Percentiles rank a stretch among this genome's conserved stretches.
phyloP scores from a whole-genome alignment of 202 grass and related monocot genomes.

The Tripidium arundinaceum region DNA sequence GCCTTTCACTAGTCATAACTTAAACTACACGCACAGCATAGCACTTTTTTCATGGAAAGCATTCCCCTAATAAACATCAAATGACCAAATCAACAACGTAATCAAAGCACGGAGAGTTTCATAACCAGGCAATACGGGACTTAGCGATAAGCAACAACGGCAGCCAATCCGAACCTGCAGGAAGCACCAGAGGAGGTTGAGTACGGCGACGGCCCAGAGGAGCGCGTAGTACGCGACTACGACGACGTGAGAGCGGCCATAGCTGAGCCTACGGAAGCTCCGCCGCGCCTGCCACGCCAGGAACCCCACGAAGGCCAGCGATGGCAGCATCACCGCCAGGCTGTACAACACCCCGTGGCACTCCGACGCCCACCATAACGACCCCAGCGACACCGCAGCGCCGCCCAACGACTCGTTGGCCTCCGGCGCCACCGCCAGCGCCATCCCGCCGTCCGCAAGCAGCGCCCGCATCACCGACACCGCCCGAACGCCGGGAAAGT shows the following conservation, averaged over 20 bases:
- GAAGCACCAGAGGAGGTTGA: constrained; percentile 96
- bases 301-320: constrained; percentile 80
- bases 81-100: background rate
- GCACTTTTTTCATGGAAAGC: background rate
- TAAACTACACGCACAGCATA: background rate
- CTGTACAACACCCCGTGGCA: constrained; percentile 78
- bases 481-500: background rate
- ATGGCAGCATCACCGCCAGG: constrained; percentile 73
- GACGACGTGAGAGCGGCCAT: constrained; percentile 83
- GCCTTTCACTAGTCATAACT: background rate
- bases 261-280: constrained; percentile 72
- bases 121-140: background rate
- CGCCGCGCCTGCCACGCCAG: constrained; percentile 71
- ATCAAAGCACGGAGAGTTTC: background rate
- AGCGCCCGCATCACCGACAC: constrained; percentile 39
- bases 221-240: constrained; percentile 79
- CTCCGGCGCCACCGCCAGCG: constrained; percentile 48
- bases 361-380: constrained; percentile 56
- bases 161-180: constrained; percentile 53
- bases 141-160: background rate
- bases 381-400: constrained; percentile 4
- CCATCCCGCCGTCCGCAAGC: constrained; percentile 45
- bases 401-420: constrained; percentile 18
- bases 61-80: background rate
- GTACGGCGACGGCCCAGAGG: constrained; percentile 71